Conservation (phyloP, 768 basidiomycete genomes). For the Tulasnella sp. region DNA sequence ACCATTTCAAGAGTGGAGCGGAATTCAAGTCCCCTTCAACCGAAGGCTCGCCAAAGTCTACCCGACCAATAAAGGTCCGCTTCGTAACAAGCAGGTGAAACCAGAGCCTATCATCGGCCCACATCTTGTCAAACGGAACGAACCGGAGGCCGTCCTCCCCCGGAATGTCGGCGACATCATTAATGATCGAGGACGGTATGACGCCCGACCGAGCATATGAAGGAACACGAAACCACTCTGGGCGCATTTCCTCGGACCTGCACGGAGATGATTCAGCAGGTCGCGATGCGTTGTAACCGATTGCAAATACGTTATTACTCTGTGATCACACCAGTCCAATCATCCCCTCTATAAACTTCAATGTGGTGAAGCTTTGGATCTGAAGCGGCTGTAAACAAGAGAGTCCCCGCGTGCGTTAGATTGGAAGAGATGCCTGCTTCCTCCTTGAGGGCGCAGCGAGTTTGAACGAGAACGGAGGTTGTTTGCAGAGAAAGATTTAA, state of each 20-base stretch:
- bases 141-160: constrained; percentile 16
- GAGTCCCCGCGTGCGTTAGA: constrained; percentile 52
- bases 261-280: background rate
- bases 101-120: constrained; percentile 62
- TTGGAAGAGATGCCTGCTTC: constrained; percentile 68
- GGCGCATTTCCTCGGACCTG: constrained; percentile 84
- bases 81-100: constrained; percentile 48
- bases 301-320: constrained; percentile 49
- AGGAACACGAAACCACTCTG: constrained; percentile 60
- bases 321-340: constrained; percentile 50
- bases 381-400: constrained; percentile 54
- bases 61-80: constrained; percentile 41
- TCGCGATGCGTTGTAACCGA: background rate
- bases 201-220: background rate
- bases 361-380: constrained; percentile 59
- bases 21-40: constrained; percentile 15
- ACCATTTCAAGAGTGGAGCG: constrained; percentile 31
- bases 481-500: no score
- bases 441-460: constrained; percentile 45
- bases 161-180: background rate
- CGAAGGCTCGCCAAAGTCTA: constrained; percentile 33
- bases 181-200: background rate
- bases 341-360: constrained; percentile 58
- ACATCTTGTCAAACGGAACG: constrained; percentile 56
- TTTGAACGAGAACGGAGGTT: no score